Base-by-base conservation (phyloP, 768 basidiomycete species). In the Daedalea quercina region DNA sequence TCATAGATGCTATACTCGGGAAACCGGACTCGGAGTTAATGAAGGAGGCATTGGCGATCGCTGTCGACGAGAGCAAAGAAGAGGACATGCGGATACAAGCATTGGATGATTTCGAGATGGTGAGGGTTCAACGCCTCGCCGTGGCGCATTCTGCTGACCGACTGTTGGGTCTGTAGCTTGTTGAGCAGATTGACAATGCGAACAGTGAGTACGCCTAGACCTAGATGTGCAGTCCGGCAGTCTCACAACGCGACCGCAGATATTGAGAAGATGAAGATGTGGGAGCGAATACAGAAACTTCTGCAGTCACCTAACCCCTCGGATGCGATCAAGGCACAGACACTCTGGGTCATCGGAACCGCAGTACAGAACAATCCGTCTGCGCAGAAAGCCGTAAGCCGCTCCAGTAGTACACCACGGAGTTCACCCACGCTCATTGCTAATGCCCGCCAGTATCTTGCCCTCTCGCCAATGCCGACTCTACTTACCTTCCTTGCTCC, bases 171-270 rank as follows among this genome's bases (percentile, higher is more conserved):
- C 45, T 24, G 22, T 58, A 94, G 92, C 73, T 94, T 25, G 76
- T 94, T 51, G 90, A 95, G 66, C 80, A 80, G 37, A 90, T 95
- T 50, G 93, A 95, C 61, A 95, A 95, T 65, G 92, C 93, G 0
- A 94, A 92, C 63, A 80, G 92, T 85, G 49, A 50, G 73, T 54
- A 12, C 7, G 8, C 42, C n/a, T 20, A 1, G 24, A 20, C 3
- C 31, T 12, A 35, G 3, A 34, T 34, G 19, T 7, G 9, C 26
- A 3, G 20, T 51, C 0, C 20, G 13, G 28, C 24, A 2, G 19
- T 8, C 50, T 54, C 15, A 13, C 53, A 1, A 52, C 28, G 7
- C 50, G 9, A 31, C 43, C 42, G 47, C 17, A 92, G 91, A 94
- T 73, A 71, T 94, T 3, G 76, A 78, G 53, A 84, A 81, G 54